Conservation (phyloP, 1,284 basidiomycete genomes). For the Ustilago lituana region DNA sequence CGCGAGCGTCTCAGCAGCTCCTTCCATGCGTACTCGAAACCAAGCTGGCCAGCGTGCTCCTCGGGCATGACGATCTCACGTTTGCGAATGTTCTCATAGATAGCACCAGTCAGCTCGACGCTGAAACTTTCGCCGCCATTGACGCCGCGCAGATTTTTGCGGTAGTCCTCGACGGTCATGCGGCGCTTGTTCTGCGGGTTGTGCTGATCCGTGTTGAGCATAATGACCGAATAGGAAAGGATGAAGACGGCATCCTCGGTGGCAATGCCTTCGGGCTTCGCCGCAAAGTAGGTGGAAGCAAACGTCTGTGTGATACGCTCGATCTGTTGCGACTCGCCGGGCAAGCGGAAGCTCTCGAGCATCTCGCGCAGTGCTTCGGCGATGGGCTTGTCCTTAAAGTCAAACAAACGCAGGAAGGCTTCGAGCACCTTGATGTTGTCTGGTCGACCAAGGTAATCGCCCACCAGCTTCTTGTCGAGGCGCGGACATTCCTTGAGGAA, state of each 20-base stretch:
- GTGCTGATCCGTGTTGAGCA: constrained; percentile 98
- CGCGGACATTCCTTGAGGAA: constrained; percentile 87
- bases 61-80: constrained; percentile 97
- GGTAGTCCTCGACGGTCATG: constrained; percentile 95
- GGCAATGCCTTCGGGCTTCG: constrained; percentile 87
- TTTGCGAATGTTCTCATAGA: constrained; percentile 94
- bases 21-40: constrained; percentile 99
- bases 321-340: constrained; percentile 96
- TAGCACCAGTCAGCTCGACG: constrained; percentile 82
- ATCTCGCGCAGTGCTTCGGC: constrained; percentile 95
- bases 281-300: constrained; percentile 87
- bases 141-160: constrained; percentile 88
- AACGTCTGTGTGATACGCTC: constrained; percentile 93
- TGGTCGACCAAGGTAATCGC: constrained; percentile 90
- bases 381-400: constrained; percentile 89
- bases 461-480: constrained; percentile 91
- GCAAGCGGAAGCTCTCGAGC: constrained; percentile 91
- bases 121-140: constrained; percentile 88
- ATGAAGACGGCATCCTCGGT: constrained; percentile 94
- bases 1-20: constrained; percentile 85
- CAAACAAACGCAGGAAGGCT: constrained; percentile 87
- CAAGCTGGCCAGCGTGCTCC: constrained; percentile 94
- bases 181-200: constrained; percentile 98
- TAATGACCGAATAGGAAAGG: constrained; percentile 92
- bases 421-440: constrained; percentile 86